phyloP scores from a whole-genome alignment of 768 basidiomycete genomes.

The Suillus subaureus region DNA sequence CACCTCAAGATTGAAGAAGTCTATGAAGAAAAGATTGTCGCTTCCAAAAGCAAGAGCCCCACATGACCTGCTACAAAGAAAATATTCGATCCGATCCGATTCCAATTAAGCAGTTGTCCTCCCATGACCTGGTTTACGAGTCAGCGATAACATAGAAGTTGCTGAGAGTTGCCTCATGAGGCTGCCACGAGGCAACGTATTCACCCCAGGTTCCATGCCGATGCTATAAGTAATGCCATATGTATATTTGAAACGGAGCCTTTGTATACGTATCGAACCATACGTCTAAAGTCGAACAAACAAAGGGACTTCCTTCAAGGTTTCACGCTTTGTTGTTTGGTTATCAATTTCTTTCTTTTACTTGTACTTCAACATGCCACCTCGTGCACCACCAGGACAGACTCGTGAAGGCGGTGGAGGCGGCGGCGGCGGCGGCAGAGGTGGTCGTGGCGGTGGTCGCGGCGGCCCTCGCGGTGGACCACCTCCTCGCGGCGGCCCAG shows the following conservation, averaged over 20 bases:
- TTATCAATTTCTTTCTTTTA: background rate
- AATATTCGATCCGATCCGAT: background rate
- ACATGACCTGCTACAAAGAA: background rate
- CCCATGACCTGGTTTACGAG: background rate
- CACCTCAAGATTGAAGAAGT: background rate
- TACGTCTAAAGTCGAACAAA: slow-evolving; percentile 1
- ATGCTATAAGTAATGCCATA: background rate
- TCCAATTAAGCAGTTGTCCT: background rate
- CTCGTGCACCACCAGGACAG: slow-evolving; percentile 35
- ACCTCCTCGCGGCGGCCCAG: slow-evolving; percentile 18
- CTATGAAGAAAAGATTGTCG: background rate
- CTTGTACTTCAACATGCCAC: slow-evolving; percentile 38
- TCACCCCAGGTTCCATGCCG: background rate
- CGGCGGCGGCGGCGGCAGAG: slow-evolving; percentile 34
- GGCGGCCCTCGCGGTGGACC: slow-evolving; percentile 17
- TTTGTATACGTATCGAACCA: background rate
- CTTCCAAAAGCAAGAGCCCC: background rate
- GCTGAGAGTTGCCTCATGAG: background rate
- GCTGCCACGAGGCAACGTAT: background rate
- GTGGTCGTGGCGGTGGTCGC: slow-evolving; percentile 28
- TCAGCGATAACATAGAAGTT: slow-evolving; percentile 5
- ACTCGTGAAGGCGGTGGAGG: slow-evolving; percentile 33
- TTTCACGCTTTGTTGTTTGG: slow-evolving; percentile 13
- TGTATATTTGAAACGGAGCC: slow-evolving; percentile 7
- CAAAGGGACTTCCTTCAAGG: background rate